Evolutionary conservation across 495 filamentous ascomycete genomes (phyloP), one percentile per base, ranked within the genome.

Genomic region (Aspergillus nidulans): DNA sequence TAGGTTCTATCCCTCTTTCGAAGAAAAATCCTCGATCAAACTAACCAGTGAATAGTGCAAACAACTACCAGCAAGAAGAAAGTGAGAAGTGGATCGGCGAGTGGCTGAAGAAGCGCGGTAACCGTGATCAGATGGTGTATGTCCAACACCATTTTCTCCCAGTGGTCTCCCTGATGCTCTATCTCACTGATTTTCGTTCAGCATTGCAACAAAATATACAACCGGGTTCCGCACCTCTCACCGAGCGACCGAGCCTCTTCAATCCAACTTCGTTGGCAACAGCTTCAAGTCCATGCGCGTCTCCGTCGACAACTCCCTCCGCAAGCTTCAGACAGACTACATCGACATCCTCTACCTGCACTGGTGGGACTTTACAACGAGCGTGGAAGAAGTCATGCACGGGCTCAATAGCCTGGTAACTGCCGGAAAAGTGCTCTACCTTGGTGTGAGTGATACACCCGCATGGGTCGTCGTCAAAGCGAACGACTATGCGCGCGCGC

Each of bases 191-290:
- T 21, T 10, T 41, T 10, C 30, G 9, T 34, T 12, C 30, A 49
- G 46, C 9, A 73, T 92, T 41, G 88, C 88, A 0, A 92, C 89
- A 45, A 94, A 91, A 60, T 85, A 74, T 65, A 81, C 80, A 1
- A 71, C 70, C 3, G 66, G 67, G 30, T 76, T 68, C 60, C 23
- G 28, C 21, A 21, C 49, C 21, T 36, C 15, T 2, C 43, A 30
- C 28, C 28, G 15, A 28, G 4, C 18, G 1, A 49, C 46, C 46
- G 30, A 49, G 7, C 46, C 46, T 18, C n/a, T 49, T 1, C 46
- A 49, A 38, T 77, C 78, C 55, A 87, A 85, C 65, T 77, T 64
- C 52, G 65, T 63, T 10, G 86, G 86, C 13, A 89, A 86, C 60
- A 65, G 70, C 7, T 66, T 71, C 32, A 85, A 85, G 66, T 79